Evolutionary conservation across 495 filamentous ascomycete species (phyloP), one percentile per base, ranked within the genome.

Genomic region (Trypethelium eluteriae): DNA sequence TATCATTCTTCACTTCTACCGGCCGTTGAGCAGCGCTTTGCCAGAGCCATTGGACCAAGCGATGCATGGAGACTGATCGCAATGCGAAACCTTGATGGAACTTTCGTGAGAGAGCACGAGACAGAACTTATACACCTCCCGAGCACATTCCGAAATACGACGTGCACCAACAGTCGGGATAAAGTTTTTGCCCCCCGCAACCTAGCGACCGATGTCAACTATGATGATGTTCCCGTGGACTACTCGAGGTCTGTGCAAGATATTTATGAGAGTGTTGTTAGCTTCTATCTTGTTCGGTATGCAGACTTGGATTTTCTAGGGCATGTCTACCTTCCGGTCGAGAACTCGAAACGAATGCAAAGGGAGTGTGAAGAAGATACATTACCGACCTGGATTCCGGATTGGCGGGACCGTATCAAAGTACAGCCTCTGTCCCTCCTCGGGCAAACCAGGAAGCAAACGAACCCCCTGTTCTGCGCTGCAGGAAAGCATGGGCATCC

Each of bases 111-210:
- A 53, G 16, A 53, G 9, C n/a, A 53, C 49, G 49, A 53, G 49
- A 53, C 49, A 53, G 12, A 53, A 18, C 7, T 53, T 53, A 53
- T 53, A 53, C 49, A 53, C 16, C 49, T 53, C 49, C 16, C 2
- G 25, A 18, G 49, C 5, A 53, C 7, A 53, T 53, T 53, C 25
- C 1, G 49, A 5, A 53, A 53, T 53, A 53, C 49, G 5, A 11
- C 25, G 49, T 53, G 49, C 16, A 65, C 63, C 14, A 18, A 65
- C 32, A 44, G 41, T 16, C 63, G 39, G n/a, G 63, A 65, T n/a
- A 44, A 49, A 35, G 63, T 65, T 1, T 65, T 49, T n/a, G 63
- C 63, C 11, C 63, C 41, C 5, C 11, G 44, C 9, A 50, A 50
- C 32, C 39, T 65, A 50, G 46, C 63, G 6, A 65, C 16, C 41